phyloP scores from a whole-genome alignment of 257 asterid genomes.

The Scutellaria barbata region DNA sequence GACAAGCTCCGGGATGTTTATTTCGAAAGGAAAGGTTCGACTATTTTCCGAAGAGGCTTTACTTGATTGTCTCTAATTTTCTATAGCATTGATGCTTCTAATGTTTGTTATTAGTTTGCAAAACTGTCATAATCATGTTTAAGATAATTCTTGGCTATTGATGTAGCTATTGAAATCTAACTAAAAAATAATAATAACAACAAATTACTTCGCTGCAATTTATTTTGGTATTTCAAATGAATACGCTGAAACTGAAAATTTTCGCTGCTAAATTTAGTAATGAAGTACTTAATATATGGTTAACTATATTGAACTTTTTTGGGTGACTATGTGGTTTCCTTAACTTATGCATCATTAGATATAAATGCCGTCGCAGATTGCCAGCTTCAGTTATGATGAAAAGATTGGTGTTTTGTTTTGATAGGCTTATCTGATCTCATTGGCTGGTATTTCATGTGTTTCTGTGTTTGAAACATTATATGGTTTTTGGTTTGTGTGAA shows the following conservation, averaged over 20 bases:
- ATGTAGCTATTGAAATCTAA: constrained; percentile 19
- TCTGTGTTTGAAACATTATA: constrained; percentile 27
- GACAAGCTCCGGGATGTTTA: constrained; percentile 98
- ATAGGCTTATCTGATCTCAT: neutral
- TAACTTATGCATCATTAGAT: neutral
- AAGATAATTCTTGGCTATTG: neutral
- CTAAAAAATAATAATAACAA: too few species aligned
- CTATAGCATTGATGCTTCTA: constrained; percentile 6
- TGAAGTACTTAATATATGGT: constrained; percentile 10
- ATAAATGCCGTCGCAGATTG: neutral
- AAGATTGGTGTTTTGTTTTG: neutral
- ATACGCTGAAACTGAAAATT: constrained; percentile 24
- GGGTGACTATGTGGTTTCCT: neutral
- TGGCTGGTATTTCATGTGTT: constrained; percentile 18
- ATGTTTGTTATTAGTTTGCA: constrained; percentile 13
- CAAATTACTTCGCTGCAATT: constrained; percentile 1
- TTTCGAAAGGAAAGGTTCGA: constrained; percentile 76
- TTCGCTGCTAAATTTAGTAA: constrained; percentile 18
- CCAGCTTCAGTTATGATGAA: constrained; percentile 8
- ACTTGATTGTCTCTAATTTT: constrained; percentile 24
- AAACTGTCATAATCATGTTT: constrained; percentile 9
- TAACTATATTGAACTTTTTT: neutral
- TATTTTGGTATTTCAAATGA: constrained; percentile 12
- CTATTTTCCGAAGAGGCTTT: constrained; percentile 6
- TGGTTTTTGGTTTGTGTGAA: constrained; percentile 14